Conservation (phyloP, 2,329 filamentous ascomycete genomes). For the Macrophomina phaseolina region DNA sequence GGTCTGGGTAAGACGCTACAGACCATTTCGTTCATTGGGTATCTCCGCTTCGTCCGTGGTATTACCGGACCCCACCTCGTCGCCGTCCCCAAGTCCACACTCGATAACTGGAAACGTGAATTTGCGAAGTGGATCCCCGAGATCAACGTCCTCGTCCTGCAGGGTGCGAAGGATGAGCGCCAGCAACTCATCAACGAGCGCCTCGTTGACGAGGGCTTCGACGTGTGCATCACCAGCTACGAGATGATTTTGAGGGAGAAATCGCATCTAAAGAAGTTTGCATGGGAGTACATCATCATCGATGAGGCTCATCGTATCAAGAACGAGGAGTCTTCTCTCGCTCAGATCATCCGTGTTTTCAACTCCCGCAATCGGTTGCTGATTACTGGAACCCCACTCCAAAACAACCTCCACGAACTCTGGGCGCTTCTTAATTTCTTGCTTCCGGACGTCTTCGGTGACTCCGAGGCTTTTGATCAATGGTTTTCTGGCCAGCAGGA, state of each 20-base stretch:
- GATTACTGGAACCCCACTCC: constrained; percentile 94
- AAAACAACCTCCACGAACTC: constrained; percentile 97
- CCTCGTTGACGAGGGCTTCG: constrained; percentile 92
- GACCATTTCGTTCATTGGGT: constrained; percentile 95
- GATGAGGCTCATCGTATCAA: constrained; percentile 99
- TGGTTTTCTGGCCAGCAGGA: constrained; percentile 93
- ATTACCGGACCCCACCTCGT: constrained; percentile 92
- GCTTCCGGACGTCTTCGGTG: constrained; percentile 96
- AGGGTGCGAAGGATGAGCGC: constrained; percentile 94
- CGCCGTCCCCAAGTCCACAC: constrained; percentile 91
- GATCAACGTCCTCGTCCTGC: constrained; percentile 89
- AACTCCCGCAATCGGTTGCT: constrained; percentile 92
- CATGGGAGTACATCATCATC: constrained; percentile 99
- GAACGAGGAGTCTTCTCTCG: constrained; percentile 96
- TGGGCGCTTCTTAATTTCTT: constrained; percentile 98
- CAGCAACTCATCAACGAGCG: constrained; percentile 86
- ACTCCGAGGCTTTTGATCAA: constrained; percentile 94
- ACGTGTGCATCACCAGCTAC: constrained; percentile 98
- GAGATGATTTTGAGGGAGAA: constrained; percentile 99
- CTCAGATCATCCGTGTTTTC: constrained; percentile 95
- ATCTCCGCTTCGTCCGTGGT: constrained; percentile 86
- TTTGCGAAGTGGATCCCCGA: constrained; percentile 95
- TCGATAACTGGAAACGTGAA: constrained; percentile 98
- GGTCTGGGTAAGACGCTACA: constrained; percentile 96
- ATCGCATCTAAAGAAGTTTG: constrained; percentile 92